Conservation (phyloP, 768 basidiomycete species). For the Cubamyces sp. region DNA sequence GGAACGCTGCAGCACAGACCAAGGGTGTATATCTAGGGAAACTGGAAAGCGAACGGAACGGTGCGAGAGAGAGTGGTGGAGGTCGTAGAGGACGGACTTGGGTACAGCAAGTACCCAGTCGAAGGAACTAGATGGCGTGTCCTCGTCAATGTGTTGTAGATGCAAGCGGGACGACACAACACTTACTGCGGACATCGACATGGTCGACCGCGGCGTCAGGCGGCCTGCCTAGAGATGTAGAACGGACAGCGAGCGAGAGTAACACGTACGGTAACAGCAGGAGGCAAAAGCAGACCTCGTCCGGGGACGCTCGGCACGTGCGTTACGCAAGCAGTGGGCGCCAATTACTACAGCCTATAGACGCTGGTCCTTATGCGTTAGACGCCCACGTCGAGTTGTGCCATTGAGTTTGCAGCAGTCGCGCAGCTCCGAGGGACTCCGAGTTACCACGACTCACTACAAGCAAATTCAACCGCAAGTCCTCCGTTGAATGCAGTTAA, state of each 20-base stretch:
- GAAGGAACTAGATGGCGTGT: conserved; percentile 12
- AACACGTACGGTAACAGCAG: not conserved
- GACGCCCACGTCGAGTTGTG: too few species aligned
- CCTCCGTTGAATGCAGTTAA: too few species aligned
- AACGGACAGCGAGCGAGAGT: not conserved
- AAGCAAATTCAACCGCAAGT: too few species aligned
- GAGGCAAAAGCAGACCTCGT: conserved; percentile 7
- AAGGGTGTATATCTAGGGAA: conserved; percentile 6
- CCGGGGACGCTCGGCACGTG: conserved; percentile 22
- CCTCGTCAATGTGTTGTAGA: not conserved
- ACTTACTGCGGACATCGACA: conserved; percentile 25
- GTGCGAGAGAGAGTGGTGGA: conserved; percentile 28
- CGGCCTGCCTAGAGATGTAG: not conserved
- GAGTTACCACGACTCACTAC: too few species aligned
- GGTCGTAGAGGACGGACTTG: conserved; percentile 39
- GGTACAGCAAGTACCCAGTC: conserved; percentile 41
- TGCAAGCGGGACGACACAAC: not conserved
- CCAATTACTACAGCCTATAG: not conserved
- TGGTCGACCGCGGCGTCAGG: conserved; percentile 13
- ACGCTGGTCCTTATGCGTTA: not conserved
- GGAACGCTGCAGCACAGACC: conserved; percentile 3
- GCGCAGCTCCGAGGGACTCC: too few species aligned
- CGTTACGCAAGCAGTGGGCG: conserved; percentile 22
- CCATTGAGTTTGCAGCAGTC: too few species aligned
- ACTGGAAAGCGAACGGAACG: conserved; percentile 30